Conservation (phyloP, 1,284 basidiomycete species). For the Pholiota adiposa region DNA sequence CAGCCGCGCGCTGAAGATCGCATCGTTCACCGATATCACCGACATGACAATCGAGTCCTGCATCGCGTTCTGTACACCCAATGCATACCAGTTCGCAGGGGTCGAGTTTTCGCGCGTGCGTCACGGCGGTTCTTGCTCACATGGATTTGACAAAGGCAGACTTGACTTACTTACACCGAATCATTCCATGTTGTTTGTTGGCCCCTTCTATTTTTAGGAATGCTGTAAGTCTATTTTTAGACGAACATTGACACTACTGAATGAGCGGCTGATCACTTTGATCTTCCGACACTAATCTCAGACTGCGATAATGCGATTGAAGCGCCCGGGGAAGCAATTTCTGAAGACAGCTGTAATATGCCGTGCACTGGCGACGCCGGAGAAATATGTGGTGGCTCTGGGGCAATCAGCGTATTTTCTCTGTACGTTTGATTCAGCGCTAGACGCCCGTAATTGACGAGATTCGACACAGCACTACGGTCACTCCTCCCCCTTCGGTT, state of each 20-base stretch:
- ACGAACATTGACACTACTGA: neutral
- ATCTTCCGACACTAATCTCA: too few species aligned
- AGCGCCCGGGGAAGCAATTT: constrained; percentile 49
- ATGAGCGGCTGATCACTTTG: neutral
- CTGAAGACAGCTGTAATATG: constrained; percentile 54
- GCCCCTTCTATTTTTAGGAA: constrained; percentile 36
- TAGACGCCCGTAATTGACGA: neutral
- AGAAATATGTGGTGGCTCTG: constrained; percentile 62
- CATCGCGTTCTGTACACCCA: constrained; percentile 21
- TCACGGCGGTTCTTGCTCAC: neutral
- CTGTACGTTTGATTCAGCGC: neutral
- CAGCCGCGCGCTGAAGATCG: constrained; percentile 9
- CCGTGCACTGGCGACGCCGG: constrained; percentile 59
- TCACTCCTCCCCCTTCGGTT: neutral
- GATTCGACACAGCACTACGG: neutral
- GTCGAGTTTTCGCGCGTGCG: constrained; percentile 34
- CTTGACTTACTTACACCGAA: neutral
- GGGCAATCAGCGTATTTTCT: constrained; percentile 57
- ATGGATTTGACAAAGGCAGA: neutral
- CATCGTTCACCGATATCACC: constrained; percentile 29
- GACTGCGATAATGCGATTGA: constrained; percentile 64
- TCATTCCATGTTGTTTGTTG: too few species aligned
- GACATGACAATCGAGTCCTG: constrained; percentile 24
- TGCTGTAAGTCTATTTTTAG: constrained; percentile 47
- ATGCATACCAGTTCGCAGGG: constrained; percentile 36